These are phyloP conservation scores for Neofusicoccum umdonicola DNA, from an alignment of 2,329 filamentous ascomycete species.

Conservation along the genomic window DNA sequence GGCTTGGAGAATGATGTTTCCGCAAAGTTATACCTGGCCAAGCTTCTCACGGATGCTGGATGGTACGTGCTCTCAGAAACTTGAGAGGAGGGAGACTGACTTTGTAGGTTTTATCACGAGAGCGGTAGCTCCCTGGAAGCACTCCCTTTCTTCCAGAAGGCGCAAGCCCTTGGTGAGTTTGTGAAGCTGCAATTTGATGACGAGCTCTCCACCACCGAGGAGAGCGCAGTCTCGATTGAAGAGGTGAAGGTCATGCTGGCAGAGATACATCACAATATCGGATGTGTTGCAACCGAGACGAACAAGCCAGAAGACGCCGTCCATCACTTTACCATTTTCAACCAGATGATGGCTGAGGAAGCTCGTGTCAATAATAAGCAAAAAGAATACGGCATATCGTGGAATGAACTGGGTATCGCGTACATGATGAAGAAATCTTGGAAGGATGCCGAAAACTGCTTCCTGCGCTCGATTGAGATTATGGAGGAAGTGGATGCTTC, in stretches of 20 bases:
- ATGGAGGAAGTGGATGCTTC: slow-evolving; percentile 20
- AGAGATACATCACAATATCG: slow-evolving; percentile 22
- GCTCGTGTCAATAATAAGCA: slow-evolving; percentile 1
- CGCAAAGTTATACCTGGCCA: background rate
- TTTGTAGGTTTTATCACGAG: slow-evolving; percentile 21
- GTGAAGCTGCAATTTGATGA: background rate
- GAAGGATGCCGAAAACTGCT: slow-evolving; percentile 21
- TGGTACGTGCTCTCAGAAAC: background rate
- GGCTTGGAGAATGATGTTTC: background rate
- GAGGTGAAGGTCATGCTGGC: slow-evolving; percentile 18
- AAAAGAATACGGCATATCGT: slow-evolving; percentile 22
- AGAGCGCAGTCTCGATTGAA: background rate
- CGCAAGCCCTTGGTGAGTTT: slow-evolving; percentile 6
- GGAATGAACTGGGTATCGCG: slow-evolving; percentile 22
- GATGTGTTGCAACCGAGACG: slow-evolving; percentile 21
- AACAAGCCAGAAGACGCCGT: slow-evolving; percentile 21
- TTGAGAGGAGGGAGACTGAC: background rate
- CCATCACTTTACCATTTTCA: slow-evolving; percentile 19
- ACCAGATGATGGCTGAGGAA: slow-evolving; percentile 20
- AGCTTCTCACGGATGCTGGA: background rate
- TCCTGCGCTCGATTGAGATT: slow-evolving; percentile 18
- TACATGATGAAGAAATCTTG: slow-evolving; percentile 22
- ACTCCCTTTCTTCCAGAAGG: slow-evolving; percentile 14
- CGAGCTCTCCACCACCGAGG: background rate
- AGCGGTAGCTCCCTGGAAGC: slow-evolving; percentile 17